Conservation (phyloP, 208 protist genomes). For the Wallacemonas rigidus region DNA sequence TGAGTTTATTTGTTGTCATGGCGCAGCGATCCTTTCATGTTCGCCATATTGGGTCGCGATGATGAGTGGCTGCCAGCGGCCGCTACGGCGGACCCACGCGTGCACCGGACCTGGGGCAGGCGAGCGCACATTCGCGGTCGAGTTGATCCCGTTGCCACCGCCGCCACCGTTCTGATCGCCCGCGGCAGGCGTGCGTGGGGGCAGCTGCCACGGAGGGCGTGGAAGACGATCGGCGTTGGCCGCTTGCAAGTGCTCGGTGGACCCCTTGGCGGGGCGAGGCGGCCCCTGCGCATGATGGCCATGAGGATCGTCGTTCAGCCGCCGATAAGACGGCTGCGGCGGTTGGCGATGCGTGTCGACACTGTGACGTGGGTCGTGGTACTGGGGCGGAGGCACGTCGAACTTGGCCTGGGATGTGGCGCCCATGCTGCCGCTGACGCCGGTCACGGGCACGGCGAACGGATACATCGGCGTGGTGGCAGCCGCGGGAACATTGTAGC, state of each 20-base stretch:
- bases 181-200: neutral
- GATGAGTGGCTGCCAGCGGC: constrained; percentile 4
- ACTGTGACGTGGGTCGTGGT: too few relatives aligned
- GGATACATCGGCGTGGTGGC: too few relatives aligned
- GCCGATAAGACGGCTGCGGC: too few relatives aligned
- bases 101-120: neutral
- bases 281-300: neutral
- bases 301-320: too few relatives aligned
- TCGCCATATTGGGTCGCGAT: neutral
- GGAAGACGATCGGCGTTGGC: neutral
- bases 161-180: neutral
- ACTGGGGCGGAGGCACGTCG: too few relatives aligned
- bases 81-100: neutral
- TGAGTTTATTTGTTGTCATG: too few relatives aligned
- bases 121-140: neutral
- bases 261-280: neutral
- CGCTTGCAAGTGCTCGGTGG: neutral
- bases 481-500: too few relatives aligned
- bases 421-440: too few relatives aligned
- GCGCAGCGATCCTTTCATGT: neutral
- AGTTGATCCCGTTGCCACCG: neutral
- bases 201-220: constrained; percentile 6
- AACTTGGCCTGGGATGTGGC: too few relatives aligned
- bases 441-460: too few relatives aligned
- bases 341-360: too few relatives aligned